A percentile compares a stretch with the other conserved stretches of the same genome.
phyloP scores from a whole-genome alignment of 1,284 basidiomycete genomes.

The Meripilus lineatus region DNA sequence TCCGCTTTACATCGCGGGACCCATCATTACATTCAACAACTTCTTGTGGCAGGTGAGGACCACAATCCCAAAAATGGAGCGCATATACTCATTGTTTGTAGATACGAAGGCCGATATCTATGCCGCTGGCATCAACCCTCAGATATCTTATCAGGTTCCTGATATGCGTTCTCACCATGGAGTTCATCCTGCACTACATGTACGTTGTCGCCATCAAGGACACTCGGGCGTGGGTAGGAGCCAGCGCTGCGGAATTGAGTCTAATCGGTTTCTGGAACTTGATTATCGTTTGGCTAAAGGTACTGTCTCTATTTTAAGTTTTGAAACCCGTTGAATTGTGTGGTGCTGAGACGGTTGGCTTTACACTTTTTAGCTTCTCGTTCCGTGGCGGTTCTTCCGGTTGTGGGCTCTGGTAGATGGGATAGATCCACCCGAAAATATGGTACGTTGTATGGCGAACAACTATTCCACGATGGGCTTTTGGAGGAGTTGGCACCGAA shows the following conservation, averaged over 20 bases:
- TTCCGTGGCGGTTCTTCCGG: constrained; percentile 98
- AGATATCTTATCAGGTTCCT: constrained; percentile 75
- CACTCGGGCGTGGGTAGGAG: constrained; percentile 67
- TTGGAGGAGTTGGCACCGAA: constrained; percentile 96
- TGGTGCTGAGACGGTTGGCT: too few relatives aligned
- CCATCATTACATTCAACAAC: constrained; percentile 96
- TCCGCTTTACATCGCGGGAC: constrained; percentile 93
- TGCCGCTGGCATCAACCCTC: constrained; percentile 32
- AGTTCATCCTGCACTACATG: constrained; percentile 90
- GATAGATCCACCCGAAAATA: constrained; percentile 95
- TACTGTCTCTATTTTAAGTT: constrained; percentile 27
- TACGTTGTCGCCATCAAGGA: constrained; percentile 98
- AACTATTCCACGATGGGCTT: constrained; percentile 94
- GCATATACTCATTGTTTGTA: constrained; percentile 22
- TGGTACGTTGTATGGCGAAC: constrained; percentile 98
- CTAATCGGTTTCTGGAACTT: constrained; percentile 99
- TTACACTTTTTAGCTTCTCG: constrained; percentile 59
- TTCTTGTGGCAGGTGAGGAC: constrained; percentile 81
- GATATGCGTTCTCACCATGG: constrained; percentile 79
- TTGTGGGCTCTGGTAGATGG: constrained; percentile 91
- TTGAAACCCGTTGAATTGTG: not conserved
- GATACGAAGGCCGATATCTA: constrained; percentile 48
- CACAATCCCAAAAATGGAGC: not conserved
- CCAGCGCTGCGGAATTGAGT: constrained; percentile 76
- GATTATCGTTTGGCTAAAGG: constrained; percentile 96